Percentiles rank a stretch among this genome's conserved stretches.
Conservation (phyloP, 768 basidiomycete genomes). For the Cystofilobasidium capitatum region DNA sequence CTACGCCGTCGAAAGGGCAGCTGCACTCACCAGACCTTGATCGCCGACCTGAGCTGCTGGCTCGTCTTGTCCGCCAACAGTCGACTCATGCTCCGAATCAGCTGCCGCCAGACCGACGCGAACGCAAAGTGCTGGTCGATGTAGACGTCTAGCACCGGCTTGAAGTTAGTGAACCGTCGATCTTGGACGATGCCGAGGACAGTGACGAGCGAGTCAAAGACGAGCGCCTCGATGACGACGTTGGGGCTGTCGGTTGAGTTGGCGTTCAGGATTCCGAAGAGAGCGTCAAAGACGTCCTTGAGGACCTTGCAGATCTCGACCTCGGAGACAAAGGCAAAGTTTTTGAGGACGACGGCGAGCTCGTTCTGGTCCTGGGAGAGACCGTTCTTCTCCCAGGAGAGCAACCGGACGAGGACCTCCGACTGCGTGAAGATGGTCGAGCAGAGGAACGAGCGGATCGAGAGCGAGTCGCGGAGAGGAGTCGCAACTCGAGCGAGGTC, state of each 20-base stretch:
- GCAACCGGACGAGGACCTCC: slow-evolving; percentile 62
- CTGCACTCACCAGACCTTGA: slow-evolving; percentile 67
- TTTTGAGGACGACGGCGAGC: slow-evolving; percentile 61
- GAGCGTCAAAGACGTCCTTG: slow-evolving; percentile 79
- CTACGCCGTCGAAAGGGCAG: background rate
- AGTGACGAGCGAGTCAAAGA: slow-evolving; percentile 82
- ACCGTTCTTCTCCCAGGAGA: slow-evolving; percentile 60
- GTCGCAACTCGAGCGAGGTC: slow-evolving; percentile 59
- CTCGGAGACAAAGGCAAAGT: slow-evolving; percentile 87
- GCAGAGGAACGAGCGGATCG: slow-evolving; percentile 78
- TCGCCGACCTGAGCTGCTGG: slow-evolving; percentile 67
- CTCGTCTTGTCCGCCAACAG: slow-evolving; percentile 65
- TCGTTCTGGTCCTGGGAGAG: slow-evolving; percentile 52
- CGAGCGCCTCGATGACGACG: slow-evolving; percentile 70
- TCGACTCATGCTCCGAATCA: slow-evolving; percentile 78
- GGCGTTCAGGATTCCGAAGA: slow-evolving; percentile 66
- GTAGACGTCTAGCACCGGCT: slow-evolving; percentile 84
- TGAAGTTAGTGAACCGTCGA: slow-evolving; percentile 88
- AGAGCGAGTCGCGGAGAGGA: slow-evolving; percentile 64
- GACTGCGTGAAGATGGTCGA: slow-evolving; percentile 91
- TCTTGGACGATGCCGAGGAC: slow-evolving; percentile 89
- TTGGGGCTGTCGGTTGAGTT: slow-evolving; percentile 39
- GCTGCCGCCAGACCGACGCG: slow-evolving; percentile 67
- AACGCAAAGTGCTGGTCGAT: slow-evolving; percentile 81
- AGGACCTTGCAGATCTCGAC: slow-evolving; percentile 90